Evolutionary conservation across 371 early-diverging fungal genomes (phyloP), one percentile per base, ranked within the genome.

Genomic region (Synchytrium microbalum): DNA sequence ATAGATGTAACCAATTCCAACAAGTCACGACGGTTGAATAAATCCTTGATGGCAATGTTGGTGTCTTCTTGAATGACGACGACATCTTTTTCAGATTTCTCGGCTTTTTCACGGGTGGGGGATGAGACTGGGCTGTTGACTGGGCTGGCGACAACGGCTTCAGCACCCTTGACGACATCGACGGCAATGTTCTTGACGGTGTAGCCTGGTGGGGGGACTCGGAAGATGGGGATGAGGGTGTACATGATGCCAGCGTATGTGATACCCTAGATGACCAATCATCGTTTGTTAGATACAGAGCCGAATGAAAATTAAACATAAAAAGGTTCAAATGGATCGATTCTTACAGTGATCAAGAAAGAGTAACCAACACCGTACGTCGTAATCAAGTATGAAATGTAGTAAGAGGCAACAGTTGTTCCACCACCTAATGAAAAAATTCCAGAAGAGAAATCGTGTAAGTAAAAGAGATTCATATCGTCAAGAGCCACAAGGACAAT

Each of bases 221-320:
- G 46, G 46, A 38, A 38, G 19, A 38, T 10, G 10, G 46, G 46
- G 19, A 38, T 38, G 46, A 5, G 19, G 5, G 19, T 5, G 19
- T 38, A 38, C 46, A 38, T 38, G 46, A 38, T 38, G 46, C 46
- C 46, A 19, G 46, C 46, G 19, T 38, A 38, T 38, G 19, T 19
- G 46, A 38, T 10, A 5, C 46, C 46, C 46, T 38, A 38, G 28
- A 85, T 38, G 46, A 38, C 70, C 65, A 87, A 87, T 0, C 84
- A 74, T 19, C 46, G 46, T 5, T 38, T 38, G 10, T n/a, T n/a
- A n/a, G n/a, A n/a, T n/a, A n/a, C n/a, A n/a, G n/a, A n/a, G n/a
- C n/a, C n/a, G n/a, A n/a, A n/a, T n/a, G n/a, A n/a, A n/a, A n/a
- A n/a, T n/a, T n/a, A n/a, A n/a, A n/a, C n/a, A n/a, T n/a, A n/a